Base-by-base conservation (phyloP, 2,329 filamentous ascomycete species). In the Plenodomus biglobosus region DNA sequence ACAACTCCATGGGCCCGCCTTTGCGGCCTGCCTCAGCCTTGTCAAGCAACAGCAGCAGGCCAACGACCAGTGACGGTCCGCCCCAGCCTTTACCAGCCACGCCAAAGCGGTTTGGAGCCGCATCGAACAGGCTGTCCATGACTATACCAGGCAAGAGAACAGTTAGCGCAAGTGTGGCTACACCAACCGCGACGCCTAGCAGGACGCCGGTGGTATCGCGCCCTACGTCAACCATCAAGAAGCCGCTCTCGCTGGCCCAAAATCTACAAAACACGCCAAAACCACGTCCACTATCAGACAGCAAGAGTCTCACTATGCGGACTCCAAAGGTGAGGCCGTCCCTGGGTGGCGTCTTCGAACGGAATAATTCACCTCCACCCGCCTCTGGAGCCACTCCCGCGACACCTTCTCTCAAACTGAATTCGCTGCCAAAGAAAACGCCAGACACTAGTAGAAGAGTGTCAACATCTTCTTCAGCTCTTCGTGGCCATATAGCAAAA, bases 401-500 rank as follows among this genome's bases (percentile, higher is more conserved):
- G 2, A 62, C 58, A 2, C 56, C 63, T 17, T 63, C 53, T 49
- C 63, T 44, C 10, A 44, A 41, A 18, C 53, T 50, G n/a, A 53
- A 52, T 40, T 35, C 52, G 30, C 56, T 55, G 6, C 43, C 59
- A 3, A 64, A 61, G 18, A 73, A 75, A 48, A 64, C 71, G 13
- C 68, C 63, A 37, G 55, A 56, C 6, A 61, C 66, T 1, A 44
- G 55, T 18, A 56, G 71, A 30, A 80, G 76, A 48, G 70, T 70
- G 1, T 73, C 76, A 5, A 94, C 88, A 61, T 91, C 91, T 0
- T 96, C 92, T 0, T 78, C 82, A 15, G 86, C 91, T 0, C 75
- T 99, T 13, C 84, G 94, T 27, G 90, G 96, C 42, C 92, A 94
- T 44, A 96, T 97, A 54, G 90, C 92, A 32, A 92, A 92, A 61